A percentile compares a stretch with the other conserved stretches of the same genome.
These are phyloP conservation scores for Polytrichum formosum DNA, from an alignment of 225 moss, liverwort and hornwort genomes.

Conservation along the genomic window DNA sequence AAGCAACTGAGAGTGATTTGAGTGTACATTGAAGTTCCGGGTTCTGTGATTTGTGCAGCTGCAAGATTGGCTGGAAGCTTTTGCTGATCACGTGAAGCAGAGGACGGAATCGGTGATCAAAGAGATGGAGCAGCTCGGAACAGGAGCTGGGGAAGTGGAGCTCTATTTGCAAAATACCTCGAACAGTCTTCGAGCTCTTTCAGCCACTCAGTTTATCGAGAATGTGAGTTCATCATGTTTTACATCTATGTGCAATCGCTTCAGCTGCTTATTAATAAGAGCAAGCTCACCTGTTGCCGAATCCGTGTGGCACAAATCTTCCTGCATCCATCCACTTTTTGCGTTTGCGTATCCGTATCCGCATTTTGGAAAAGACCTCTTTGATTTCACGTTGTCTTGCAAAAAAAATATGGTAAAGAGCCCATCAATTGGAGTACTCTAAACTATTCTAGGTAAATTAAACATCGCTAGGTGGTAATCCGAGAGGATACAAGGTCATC, in stretches of 20 bases:
- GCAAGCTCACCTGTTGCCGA: too few relatives aligned
- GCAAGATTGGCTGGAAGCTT: slow-evolving; percentile 76
- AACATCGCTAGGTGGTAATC: too few relatives aligned
- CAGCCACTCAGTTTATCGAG: slow-evolving; percentile 86
- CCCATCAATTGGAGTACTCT: too few relatives aligned
- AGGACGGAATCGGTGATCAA: slow-evolving; percentile 64
- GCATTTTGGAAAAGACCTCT: too few relatives aligned
- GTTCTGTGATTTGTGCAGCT: slow-evolving; percentile 40
- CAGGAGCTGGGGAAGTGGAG: slow-evolving; percentile 65
- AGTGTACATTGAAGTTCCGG: neutral
- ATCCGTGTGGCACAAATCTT: too few relatives aligned
- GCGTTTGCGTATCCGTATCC: too few relatives aligned
- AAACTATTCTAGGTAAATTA: too few relatives aligned
- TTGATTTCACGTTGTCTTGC: too few relatives aligned
- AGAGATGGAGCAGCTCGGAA: slow-evolving; percentile 64
- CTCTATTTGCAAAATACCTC: slow-evolving; percentile 72
- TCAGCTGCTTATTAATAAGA: too few relatives aligned
- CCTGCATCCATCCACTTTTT: too few relatives aligned
- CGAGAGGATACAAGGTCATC: too few relatives aligned
- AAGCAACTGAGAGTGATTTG: neutral
- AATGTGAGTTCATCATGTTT: slow-evolving; percentile 49
- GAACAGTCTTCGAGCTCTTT: slow-evolving; percentile 85
- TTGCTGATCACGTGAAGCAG: slow-evolving; percentile 63
- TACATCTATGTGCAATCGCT: neutral
- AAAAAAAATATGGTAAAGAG: too few relatives aligned